Base-by-base conservation (phyloP, 768 basidiomycete species). In the Boletus tylopilopsis region DNA sequence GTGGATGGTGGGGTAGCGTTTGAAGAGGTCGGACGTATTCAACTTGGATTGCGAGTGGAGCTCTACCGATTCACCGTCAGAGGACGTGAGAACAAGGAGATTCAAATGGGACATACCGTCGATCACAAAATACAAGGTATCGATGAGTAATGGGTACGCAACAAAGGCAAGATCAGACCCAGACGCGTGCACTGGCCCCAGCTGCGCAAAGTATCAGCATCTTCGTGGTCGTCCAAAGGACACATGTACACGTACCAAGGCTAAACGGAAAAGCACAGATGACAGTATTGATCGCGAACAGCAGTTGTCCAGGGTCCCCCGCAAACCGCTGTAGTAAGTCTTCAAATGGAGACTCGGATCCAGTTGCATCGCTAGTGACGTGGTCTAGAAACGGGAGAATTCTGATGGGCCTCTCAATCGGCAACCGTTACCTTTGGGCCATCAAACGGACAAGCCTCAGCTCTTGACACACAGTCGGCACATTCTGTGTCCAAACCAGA, bases 111-210 rank as follows among this genome's bases (percentile, higher is more conserved):
- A 53, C 76, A 49, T 57, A 88, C 89, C 89, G 60, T 91, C 89
- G 25, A 86, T 73, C 8, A 88, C 67, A 60, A 83, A 87, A 57
- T 81, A 80, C 1, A 87, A 68, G 4, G 89, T 90, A 69, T 92
- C 89, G 21, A 89, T 64, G 25, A 90, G 67, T 36, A 90, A 63
- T 0, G 84, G 76, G 66, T 82, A 90, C 37, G 78, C 71, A 36
- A 81, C 72, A 2, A 78, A 64, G 58, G 86, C 80, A 8, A 80
- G 65, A 44, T 74, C 55, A 5, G 56, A 69, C 16, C 82, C 79
- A 5, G 76, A 67, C 12, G 77, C 79, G 49, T 81, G 77, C n/a
- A n/a, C n/a, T n/a, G n/a, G n/a, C n/a, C n/a, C n/a, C 18, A 76
- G 63, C 86, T 89, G 54, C 6, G n/a, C 41, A 15, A 45, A 19